These are phyloP conservation scores for Poa annua DNA, from an alignment of 176 grass and related monocot species.

Conservation along the genomic window DNA sequence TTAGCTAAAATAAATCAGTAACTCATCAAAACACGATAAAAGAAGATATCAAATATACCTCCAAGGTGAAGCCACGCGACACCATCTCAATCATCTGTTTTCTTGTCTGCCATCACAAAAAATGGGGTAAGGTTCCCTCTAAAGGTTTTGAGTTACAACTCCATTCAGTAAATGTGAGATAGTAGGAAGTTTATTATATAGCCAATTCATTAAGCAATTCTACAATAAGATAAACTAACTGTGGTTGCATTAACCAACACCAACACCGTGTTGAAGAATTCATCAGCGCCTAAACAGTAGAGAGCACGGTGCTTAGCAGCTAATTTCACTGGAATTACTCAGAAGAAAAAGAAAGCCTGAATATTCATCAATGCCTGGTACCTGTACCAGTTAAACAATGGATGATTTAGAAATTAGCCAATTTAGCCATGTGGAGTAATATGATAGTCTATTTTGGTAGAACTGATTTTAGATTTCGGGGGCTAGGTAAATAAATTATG, in stretches of 20 bases:
- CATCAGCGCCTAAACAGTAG: not conserved
- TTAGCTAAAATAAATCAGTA: not conserved
- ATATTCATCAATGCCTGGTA: not conserved
- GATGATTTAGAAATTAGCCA: not conserved
- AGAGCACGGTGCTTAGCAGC: not conserved
- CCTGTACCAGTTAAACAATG: not conserved
- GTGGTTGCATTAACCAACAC: constrained; percentile 14
- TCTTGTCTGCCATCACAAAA: constrained; percentile 56
- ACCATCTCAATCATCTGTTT: constrained; percentile 88
- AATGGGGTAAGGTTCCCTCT: constrained; percentile 21
- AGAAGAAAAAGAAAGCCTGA: not conserved
- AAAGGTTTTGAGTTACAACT: not conserved
- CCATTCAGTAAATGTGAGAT: constrained; percentile 28
- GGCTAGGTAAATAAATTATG: too few species aligned
- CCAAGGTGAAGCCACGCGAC: constrained; percentile 68
- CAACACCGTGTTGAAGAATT: not conserved
- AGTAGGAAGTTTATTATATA: constrained; percentile 10
- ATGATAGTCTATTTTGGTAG: not conserved
- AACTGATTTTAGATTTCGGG: too few species aligned
- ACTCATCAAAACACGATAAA: constrained; percentile 28
- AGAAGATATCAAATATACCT: constrained; percentile 57
- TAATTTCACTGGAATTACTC: not conserved
- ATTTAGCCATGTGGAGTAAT: not conserved
- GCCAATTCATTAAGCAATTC: not conserved
- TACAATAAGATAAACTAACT: not conserved